Percentiles rank a stretch among this genome's conserved stretches.
phyloP scores from a whole-genome alignment of 164 flowering plant genomes.

The Stephania cephalantha region DNA sequence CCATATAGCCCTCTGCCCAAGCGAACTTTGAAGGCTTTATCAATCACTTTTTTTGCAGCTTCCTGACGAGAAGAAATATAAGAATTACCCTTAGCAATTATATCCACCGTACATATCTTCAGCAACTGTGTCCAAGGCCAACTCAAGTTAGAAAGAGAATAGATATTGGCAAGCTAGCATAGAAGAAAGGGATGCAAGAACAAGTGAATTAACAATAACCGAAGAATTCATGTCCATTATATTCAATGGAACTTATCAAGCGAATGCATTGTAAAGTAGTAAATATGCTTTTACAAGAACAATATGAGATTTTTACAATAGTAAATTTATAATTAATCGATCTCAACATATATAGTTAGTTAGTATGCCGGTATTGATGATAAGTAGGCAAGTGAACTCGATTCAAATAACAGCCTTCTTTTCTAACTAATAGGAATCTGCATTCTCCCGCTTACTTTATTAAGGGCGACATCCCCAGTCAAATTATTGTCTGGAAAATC shows the following conservation, averaged over 20 bases:
- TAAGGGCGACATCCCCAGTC: too few species aligned
- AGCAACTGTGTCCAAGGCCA: slow-evolving; percentile 49
- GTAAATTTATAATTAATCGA: too few species aligned
- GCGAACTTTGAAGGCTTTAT: slow-evolving; percentile 54
- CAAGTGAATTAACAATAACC: not conserved
- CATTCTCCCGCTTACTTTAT: too few species aligned
- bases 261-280: too few species aligned
- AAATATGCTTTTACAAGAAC: too few species aligned
- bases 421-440: too few species aligned
- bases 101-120: slow-evolving; percentile 37
- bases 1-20: slow-evolving; percentile 89
- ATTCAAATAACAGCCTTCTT: too few species aligned
- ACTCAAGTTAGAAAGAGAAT: slow-evolving; percentile 11
- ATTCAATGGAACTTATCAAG: not conserved
- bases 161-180: not conserved
- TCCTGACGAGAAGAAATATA: slow-evolving; percentile 31
- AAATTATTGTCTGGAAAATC: too few species aligned
- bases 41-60: slow-evolving; percentile 56
- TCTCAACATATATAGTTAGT: too few species aligned
- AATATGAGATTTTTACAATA: too few species aligned
- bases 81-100: slow-evolving; percentile 52
- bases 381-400: too few species aligned
- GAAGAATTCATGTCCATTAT: not conserved
- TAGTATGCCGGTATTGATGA: too few species aligned
- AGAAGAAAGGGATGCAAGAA: not conserved